phyloP scores from a whole-genome alignment of 2,329 filamentous ascomycete genomes.

The Bertia moriformis region DNA sequence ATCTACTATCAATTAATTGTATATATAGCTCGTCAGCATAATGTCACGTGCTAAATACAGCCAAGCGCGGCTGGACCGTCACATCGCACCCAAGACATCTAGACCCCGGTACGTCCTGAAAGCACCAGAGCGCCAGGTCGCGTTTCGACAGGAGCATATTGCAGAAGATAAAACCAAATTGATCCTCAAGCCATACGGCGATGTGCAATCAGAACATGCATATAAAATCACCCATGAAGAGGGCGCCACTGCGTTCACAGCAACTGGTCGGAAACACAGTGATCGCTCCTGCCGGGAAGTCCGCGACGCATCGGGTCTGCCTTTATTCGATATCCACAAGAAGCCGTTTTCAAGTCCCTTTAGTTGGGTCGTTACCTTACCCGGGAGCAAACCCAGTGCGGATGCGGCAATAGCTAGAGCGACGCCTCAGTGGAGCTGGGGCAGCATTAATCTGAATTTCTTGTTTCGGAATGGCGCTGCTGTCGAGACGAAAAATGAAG shows the following conservation, averaged over 20 bases:
- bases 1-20: too few relatives aligned
- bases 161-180: background rate
- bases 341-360: too few relatives aligned
- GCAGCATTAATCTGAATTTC: background rate
- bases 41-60: too few relatives aligned
- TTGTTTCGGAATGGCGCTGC: background rate
- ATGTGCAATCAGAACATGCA: background rate
- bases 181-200: background rate
- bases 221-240: background rate
- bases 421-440: too few relatives aligned
- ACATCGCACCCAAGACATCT: background rate
- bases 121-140: background rate
- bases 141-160: background rate
- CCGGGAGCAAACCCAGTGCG: too few relatives aligned
- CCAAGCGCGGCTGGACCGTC: background rate
- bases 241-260: slow-evolving; percentile 9
- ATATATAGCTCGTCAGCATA: too few relatives aligned
- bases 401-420: too few relatives aligned
- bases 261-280: slow-evolving; percentile 10
- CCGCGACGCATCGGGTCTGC: slow-evolving; percentile 11
- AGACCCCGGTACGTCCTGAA: slow-evolving; percentile 7
- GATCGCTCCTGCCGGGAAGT: slow-evolving; percentile 11
- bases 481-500: background rate
- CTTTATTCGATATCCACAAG: slow-evolving; percentile 11
- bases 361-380: too few relatives aligned